Percentiles rank a stretch among this genome's conserved stretches.
phyloP scores from a whole-genome alignment of 2,329 filamentous ascomycete genomes.

The Sphaceloma murrayae region DNA sequence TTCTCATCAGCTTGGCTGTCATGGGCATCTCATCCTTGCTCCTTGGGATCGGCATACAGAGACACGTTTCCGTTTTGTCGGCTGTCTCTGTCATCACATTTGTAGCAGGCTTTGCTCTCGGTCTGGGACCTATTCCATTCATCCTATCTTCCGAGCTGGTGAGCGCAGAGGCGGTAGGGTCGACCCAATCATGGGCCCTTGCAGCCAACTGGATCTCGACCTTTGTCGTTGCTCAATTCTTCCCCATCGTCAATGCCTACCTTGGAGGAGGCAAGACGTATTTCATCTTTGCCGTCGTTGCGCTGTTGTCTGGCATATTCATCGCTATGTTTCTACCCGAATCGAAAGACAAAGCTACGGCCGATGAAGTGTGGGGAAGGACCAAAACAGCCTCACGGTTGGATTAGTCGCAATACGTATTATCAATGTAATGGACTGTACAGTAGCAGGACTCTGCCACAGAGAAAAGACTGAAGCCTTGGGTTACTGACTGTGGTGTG shows the following conservation, averaged over 20 bases:
- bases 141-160: slow-evolving; percentile 89
- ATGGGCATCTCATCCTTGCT: slow-evolving; percentile 72
- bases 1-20: slow-evolving; percentile 71
- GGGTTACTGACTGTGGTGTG: too few relatives aligned
- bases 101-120: slow-evolving; percentile 81
- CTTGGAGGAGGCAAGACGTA: slow-evolving; percentile 80
- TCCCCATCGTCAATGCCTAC: slow-evolving; percentile 72
- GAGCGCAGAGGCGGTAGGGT: slow-evolving; percentile 78
- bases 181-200: slow-evolving; percentile 79
- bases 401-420: too few relatives aligned
- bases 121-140: slow-evolving; percentile 88
- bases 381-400: slow-evolving; percentile 27
- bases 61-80: slow-evolving; percentile 62
- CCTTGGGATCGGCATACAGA: slow-evolving; percentile 71
- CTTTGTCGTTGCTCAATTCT: slow-evolving; percentile 88
- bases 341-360: slow-evolving; percentile 73
- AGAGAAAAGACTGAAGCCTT: too few relatives aligned
- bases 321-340: slow-evolving; percentile 67
- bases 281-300: slow-evolving; percentile 77
- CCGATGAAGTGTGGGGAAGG: slow-evolving; percentile 85
- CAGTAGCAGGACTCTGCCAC: too few relatives aligned
- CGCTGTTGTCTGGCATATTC: slow-evolving; percentile 59
- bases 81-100: slow-evolving; percentile 75
- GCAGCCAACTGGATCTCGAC: slow-evolving; percentile 84
- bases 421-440: too few relatives aligned